Evolutionary conservation across 2,329 filamentous ascomycete genomes (phyloP), one percentile per base, ranked within the genome.

Genomic region (Neonectria faginata): DNA sequence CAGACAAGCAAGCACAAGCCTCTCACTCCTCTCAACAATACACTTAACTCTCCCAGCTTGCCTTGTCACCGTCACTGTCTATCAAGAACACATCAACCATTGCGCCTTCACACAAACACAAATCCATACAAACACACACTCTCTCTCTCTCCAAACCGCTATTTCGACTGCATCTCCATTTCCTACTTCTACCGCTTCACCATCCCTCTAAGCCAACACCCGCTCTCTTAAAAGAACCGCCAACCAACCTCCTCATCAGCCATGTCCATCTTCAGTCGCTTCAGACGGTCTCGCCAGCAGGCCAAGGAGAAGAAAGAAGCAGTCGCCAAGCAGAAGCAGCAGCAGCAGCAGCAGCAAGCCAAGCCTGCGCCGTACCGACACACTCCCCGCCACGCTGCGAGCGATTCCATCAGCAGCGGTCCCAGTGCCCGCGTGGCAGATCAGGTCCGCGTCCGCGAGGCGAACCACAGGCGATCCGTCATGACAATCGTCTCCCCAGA

Each of bases 361-460:
- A 73, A 76, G 41, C 62, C 63, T 14, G 59, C 67, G n/a, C 81
- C 84, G 12, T 90, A 90, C 76, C 84, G 79, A 57, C 88, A 90
- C 73, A 77, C 88, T 20, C 87, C 88, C n/a, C 89, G 81, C 14
- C 88, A 91, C 73, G 88, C 88, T 29, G 86, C 86, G 50, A 74
- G 81, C 12, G 88, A 90, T 75, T 86, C 88, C 47, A 77, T 89
- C 47, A 79, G 82, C 22, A 84, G 83, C 31, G 85, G 85, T 10
- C 79, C 83, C 1, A 82, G 80, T 67, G 87, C 83, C 81, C 83
- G 82, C 54, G 71, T 75, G 8, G 79, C 80, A 12, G 85, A 87
- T 68, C 78, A 81, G 47, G 72, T 76, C 25, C 82, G 76, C 65
- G 85, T 88, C 57, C 75, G 83, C 63, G 84, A 85, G 70, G 78